A percentile compares a stretch with the other conserved stretches of the same genome.
phyloP scores from a whole-genome alignment of 345 rosid species.

The Camelina hispida region DNA sequence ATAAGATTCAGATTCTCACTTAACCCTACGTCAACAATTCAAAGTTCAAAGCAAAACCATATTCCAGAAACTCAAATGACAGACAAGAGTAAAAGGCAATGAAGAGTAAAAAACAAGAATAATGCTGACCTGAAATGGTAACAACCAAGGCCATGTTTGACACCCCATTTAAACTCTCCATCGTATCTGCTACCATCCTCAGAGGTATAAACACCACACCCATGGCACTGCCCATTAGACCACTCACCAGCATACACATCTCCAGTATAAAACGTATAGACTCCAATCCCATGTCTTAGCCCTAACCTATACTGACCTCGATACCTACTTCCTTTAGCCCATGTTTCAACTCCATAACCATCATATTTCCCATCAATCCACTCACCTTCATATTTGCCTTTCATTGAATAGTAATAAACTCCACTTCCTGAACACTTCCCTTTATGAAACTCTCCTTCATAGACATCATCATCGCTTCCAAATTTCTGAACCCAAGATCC shows the following conservation, averaged over 20 bases:
- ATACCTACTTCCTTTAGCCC: slow-evolving; percentile 81
- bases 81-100: not conserved
- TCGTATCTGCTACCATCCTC: slow-evolving; percentile 67
- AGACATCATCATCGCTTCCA: slow-evolving; percentile 68
- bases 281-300: slow-evolving; percentile 73
- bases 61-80: slow-evolving; percentile 9
- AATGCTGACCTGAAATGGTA: slow-evolving; percentile 71
- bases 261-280: slow-evolving; percentile 68
- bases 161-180: slow-evolving; percentile 78
- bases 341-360: slow-evolving; percentile 78
- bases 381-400: slow-evolving; percentile 76
- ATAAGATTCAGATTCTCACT: not conserved
- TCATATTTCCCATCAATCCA: slow-evolving; percentile 81
- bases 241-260: slow-evolving; percentile 77
- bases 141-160: slow-evolving; percentile 74
- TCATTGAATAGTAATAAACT: slow-evolving; percentile 62
- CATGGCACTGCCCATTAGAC: slow-evolving; percentile 81
- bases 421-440: slow-evolving; percentile 81
- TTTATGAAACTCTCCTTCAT: slow-evolving; percentile 74
- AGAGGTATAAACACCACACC: slow-evolving; percentile 68
- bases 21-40: not conserved
- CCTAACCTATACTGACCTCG: slow-evolving; percentile 77
- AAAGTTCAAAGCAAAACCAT: slow-evolving; percentile 16
- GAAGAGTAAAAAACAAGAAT: not conserved
- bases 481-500: slow-evolving; percentile 66